Conservation (phyloP, 352 stramenopile species). For the Phytophthora agathidicida region DNA sequence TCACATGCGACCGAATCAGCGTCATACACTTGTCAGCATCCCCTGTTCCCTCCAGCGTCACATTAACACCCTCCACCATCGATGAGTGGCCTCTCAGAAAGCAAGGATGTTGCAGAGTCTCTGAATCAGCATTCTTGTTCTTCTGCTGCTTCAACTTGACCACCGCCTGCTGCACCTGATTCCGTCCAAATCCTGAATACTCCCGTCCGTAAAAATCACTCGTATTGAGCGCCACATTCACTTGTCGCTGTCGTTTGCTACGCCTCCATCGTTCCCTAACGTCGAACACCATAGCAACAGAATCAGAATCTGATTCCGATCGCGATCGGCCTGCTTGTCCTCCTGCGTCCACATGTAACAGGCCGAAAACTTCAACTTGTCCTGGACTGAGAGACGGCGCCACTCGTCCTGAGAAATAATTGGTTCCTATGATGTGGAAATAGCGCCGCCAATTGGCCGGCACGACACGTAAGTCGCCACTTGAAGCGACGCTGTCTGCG, state of each 20-base stretch:
- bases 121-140: not conserved
- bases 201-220: constrained; percentile 72
- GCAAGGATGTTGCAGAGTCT: constrained; percentile 52
- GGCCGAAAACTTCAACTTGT: constrained; percentile 56
- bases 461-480: constrained; percentile 57
- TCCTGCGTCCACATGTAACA: constrained; percentile 58
- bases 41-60: constrained; percentile 40
- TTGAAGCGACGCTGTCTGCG: constrained; percentile 19
- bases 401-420: constrained; percentile 64
- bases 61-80: constrained; percentile 21
- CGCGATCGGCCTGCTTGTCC: constrained; percentile 10
- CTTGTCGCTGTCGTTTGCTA: constrained; percentile 61
- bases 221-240: constrained; percentile 62
- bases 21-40: constrained; percentile 55
- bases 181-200: constrained; percentile 49
- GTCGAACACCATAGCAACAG: constrained; percentile 64
- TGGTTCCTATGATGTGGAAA: constrained; percentile 63
- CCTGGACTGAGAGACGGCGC: constrained; percentile 55
- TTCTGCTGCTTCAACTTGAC: constrained; percentile 36
- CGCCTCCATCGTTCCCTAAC: constrained; percentile 69
- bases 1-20: constrained; percentile 46
- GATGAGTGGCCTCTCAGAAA: constrained; percentile 35
- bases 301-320: constrained; percentile 34
- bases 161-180: constrained; percentile 30
- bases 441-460: constrained; percentile 47